phyloP scores from a whole-genome alignment of 2,329 filamentous ascomycete species.

The Pseudogymnoascus sp. region DNA sequence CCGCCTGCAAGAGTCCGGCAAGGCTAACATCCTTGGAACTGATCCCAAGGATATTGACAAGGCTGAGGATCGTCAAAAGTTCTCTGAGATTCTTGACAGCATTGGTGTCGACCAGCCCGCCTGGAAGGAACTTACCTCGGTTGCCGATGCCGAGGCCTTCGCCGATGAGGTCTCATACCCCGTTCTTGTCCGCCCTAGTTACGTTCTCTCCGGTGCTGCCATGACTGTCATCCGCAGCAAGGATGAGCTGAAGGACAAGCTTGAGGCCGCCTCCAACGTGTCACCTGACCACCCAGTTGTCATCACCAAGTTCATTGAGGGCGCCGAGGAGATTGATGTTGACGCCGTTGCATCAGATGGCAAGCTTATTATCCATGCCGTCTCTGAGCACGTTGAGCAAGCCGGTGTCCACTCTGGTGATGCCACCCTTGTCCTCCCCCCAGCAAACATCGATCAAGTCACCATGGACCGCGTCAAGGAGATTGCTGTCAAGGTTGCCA shows the following conservation, averaged over 20 bases:
- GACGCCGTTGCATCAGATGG: slow-evolving; percentile 85
- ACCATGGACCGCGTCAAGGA: slow-evolving; percentile 86
- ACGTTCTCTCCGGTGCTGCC: slow-evolving; percentile 92
- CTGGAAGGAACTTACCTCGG: slow-evolving; percentile 94
- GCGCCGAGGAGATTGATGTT: slow-evolving; percentile 91
- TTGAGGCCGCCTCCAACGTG: slow-evolving; percentile 79
- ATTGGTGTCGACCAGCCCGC: slow-evolving; percentile 95
- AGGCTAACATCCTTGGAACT: slow-evolving; percentile 85
- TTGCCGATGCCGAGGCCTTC: slow-evolving; percentile 78
- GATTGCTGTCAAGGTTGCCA: slow-evolving; percentile 91
- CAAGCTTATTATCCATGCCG: slow-evolving; percentile 79
- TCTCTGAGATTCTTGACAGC: slow-evolving; percentile 92
- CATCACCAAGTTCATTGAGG: slow-evolving; percentile 97
- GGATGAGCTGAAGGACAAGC: slow-evolving; percentile 87
- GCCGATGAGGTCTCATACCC: slow-evolving; percentile 82
- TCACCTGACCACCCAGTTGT: slow-evolving; percentile 96
- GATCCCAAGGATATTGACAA: slow-evolving; percentile 93
- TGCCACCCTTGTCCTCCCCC: slow-evolving; percentile 87
- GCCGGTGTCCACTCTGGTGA: slow-evolving; percentile 98
- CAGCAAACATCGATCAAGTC: slow-evolving; percentile 64
- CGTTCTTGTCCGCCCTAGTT: slow-evolving; percentile 87
- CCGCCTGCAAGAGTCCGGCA: slow-evolving; percentile 81
- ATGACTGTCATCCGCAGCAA: slow-evolving; percentile 94
- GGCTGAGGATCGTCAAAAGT: slow-evolving; percentile 96
- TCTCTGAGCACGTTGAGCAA: slow-evolving; percentile 93